Percentiles rank a stretch among this genome's conserved stretches.
Conservation (phyloP, 75 land plant genomes). For the Cunninghamia lanceolata region DNA sequence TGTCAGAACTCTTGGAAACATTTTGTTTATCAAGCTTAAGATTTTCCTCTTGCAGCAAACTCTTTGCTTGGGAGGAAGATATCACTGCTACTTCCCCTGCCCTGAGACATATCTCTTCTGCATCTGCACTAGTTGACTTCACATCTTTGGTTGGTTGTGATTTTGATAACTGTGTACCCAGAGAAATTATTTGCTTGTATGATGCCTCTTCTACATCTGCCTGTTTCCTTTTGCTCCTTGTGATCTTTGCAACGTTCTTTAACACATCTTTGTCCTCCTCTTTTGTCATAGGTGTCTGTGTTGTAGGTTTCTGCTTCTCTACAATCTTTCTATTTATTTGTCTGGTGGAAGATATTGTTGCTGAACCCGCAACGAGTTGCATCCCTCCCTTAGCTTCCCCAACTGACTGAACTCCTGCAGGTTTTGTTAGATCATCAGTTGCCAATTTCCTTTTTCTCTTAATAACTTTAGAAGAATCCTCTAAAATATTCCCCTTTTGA, state of each 20-base stretch:
- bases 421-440: not conserved
- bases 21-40: not conserved
- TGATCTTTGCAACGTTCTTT: not conserved
- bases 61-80: conserved; percentile 1
- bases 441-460: not conserved
- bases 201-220: conserved; percentile 5
- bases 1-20: not conserved
- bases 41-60: not conserved
- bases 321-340: not conserved
- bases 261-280: not conserved
- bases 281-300: not conserved
- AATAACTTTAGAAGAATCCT: not conserved
- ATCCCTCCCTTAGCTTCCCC: not conserved
- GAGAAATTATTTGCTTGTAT: not conserved
- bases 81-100: not conserved
- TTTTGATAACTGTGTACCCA: not conserved
- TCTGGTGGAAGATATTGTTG: not conserved
- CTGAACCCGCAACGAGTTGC: not conserved
- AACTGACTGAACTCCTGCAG: not conserved
- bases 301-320: not conserved
- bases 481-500: not conserved
- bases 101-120: not conserved
- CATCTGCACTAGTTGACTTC: not conserved
- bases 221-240: not conserved
- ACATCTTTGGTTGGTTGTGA: conserved; percentile 3